Evolutionary conservation across 2,329 filamentous ascomycete genomes (phyloP), one percentile per base, ranked within the genome.

Genomic region (Aspergillus tanneri): DNA sequence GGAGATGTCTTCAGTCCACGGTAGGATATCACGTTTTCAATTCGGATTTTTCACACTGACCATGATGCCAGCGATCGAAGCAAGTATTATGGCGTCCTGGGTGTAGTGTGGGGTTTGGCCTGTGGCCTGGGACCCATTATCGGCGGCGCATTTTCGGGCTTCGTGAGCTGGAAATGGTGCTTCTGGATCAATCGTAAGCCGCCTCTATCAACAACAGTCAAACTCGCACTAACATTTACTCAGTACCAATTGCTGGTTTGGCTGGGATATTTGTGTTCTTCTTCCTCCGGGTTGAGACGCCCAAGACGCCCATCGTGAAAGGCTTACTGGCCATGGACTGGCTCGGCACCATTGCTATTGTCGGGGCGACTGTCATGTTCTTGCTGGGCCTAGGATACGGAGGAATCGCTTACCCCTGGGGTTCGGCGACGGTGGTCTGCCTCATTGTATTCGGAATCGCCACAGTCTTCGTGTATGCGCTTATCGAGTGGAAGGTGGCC

Each of bases 371-470:
- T 0, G 66, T 88, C 38, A 87, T 89, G 47, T 38, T 53, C 10
- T 43, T 55, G 10, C 32, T 56, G 4, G 83, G 84, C 2, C 76
- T 90, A 18, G 82, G 88, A 55, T 83, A 85, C 43, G 87, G 86
- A 10, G 86, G 86, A 41, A 80, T 88, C 28, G 75, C 76, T 8
- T 81, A 80, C 55, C 84, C 90, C 1, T 95, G 88, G 89, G 68
- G 72, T 41, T 90, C 86, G 0, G 77, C 86, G 1, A 84, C 80
- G 1, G 85, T 90, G 22, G 76, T 93, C 57, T 90, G 86, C 60
- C 76, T 93, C 23, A 74, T 93, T 49, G 73, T 90, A 32, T 88
- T 90, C 57, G 87, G 88, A 22, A 61, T 79, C 19, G 49, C 86
- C 24, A 75, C 77, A 6, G 72, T 85, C 18, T 77, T 54, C 11